A percentile compares a stretch with the other conserved stretches of the same genome.
Evolutionary conservation across 805 yeast genomes (phyloP).

Genomic region (Cyberlindnera mycetangii): DNA sequence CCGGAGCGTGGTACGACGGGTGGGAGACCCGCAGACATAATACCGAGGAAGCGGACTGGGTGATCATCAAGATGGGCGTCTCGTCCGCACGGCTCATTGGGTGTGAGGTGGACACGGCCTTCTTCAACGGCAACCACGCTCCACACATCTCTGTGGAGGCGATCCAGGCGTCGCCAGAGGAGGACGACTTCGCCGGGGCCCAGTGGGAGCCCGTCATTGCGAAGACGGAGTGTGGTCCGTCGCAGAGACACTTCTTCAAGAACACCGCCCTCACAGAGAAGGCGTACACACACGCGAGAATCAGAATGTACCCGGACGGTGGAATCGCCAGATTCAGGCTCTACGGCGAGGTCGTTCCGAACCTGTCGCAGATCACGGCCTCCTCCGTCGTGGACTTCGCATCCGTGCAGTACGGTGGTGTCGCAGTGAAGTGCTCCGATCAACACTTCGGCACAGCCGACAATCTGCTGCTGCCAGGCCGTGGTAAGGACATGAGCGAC

Average conservation of each 20-base stretch:
- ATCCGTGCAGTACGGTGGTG: conserved; percentile 82
- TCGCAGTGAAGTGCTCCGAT: conserved; percentile 77
- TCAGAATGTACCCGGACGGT: conserved; percentile 96
- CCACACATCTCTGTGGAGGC: conserved; percentile 88
- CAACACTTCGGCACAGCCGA: conserved; percentile 94
- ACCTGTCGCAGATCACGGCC: conserved; percentile 40
- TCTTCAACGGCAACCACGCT: conserved; percentile 94
- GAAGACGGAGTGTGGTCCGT: conserved; percentile 82
- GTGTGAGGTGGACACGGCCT: conserved; percentile 89
- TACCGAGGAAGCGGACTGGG: conserved; percentile 83
- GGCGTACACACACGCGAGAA: conserved; percentile 73
- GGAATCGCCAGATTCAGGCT: conserved; percentile 94
- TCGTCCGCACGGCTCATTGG: conserved; percentile 75
- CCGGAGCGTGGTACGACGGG: conserved; percentile 98
- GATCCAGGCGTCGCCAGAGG: conserved; percentile 34
- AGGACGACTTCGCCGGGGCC: conserved; percentile 18
- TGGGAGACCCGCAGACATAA: conserved; percentile 99
- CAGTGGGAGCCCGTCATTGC: conserved; percentile 71
- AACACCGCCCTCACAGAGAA: conserved; percentile 55
- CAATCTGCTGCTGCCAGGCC: conserved; percentile 85
- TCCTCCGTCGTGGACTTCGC: conserved; percentile 63
- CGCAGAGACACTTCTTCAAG: conserved; percentile 78
- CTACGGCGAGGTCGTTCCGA: conserved; percentile 81
- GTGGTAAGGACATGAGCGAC: conserved; percentile 95
- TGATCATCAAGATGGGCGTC: conserved; percentile 78